A percentile compares a stretch with the other conserved stretches of the same genome.
Evolutionary conservation across 1,284 basidiomycete genomes (phyloP).

Genomic region (Sphaerobolus stellatus): DNA sequence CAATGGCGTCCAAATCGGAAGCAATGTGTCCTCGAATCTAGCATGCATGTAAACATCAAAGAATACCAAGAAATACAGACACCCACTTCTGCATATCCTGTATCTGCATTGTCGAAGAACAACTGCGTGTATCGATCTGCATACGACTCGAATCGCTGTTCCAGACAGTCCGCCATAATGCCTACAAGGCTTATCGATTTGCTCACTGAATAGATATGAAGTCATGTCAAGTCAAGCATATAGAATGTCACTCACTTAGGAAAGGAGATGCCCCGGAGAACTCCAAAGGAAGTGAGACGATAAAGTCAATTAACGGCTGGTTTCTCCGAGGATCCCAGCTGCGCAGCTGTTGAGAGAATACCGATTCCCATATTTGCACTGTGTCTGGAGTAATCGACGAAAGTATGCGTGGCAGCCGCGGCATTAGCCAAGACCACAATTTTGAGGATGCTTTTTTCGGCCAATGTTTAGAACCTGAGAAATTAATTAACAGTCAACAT

Average conservation of each 20-base stretch:
- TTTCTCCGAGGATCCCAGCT: conserved; percentile 87
- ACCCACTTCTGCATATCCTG: conserved; percentile 79
- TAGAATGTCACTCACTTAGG: conserved; percentile 49
- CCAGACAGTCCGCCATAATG: conserved; percentile 58
- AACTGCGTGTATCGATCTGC: conserved; percentile 67
- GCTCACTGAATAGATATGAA: conserved; percentile 48
- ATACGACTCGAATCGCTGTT: conserved; percentile 63
- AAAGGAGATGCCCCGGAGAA: conserved; percentile 80
- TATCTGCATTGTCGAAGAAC: conserved; percentile 75
- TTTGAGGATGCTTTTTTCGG: conserved; percentile 52
- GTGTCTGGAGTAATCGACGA: conserved; percentile 84
- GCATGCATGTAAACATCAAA: conserved; percentile 12
- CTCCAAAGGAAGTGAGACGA: conserved; percentile 74
- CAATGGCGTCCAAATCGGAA: conserved; percentile 63
- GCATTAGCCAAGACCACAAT: conserved; percentile 82
- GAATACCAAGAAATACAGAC: conserved; percentile 1
- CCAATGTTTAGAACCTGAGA: conserved; percentile 92
- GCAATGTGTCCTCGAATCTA: conserved; percentile 75
- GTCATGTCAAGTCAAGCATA: conserved; percentile 3
- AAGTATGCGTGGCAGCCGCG: conserved; percentile 72
- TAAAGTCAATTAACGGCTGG: conserved; percentile 76
- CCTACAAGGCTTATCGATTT: conserved; percentile 64
- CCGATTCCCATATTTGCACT: conserved; percentile 68
- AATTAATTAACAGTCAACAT: conserved; percentile 17
- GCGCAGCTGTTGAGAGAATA: conserved; percentile 64